Conservation (phyloP, 2,329 filamentous ascomycete species). For the Aspergillus intermedius region DNA sequence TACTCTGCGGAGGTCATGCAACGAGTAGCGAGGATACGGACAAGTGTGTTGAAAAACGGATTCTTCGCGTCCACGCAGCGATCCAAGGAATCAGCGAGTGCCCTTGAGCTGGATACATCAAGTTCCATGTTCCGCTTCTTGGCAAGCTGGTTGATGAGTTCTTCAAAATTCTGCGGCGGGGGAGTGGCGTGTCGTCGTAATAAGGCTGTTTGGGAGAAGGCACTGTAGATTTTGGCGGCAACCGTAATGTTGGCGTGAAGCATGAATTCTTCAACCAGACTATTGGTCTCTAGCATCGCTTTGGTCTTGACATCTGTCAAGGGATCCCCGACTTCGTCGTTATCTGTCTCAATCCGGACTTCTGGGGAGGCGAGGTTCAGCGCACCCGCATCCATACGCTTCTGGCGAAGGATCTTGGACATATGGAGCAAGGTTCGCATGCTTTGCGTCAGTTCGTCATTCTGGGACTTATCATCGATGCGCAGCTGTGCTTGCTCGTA, state of each 20-base stretch:
- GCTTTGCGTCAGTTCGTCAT: constrained; percentile 81
- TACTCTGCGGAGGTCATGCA: constrained; percentile 99
- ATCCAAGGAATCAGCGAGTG: constrained; percentile 90
- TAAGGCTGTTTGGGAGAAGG: constrained; percentile 92
- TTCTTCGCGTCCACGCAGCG: constrained; percentile 69
- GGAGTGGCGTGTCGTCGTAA: constrained; percentile 87
- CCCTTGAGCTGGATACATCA: constrained; percentile 76
- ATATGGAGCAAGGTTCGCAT: constrained; percentile 83
- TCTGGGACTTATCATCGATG: constrained; percentile 81
- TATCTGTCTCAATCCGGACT: constrained; percentile 91
- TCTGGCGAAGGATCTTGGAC: constrained; percentile 87
- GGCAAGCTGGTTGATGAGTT: constrained; percentile 82
- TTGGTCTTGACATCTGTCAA: constrained; percentile 90
- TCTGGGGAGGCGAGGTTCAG: constrained; percentile 96
- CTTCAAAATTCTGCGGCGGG: constrained; percentile 93
- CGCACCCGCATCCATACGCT: constrained; percentile 92
- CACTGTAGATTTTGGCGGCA: constrained; percentile 78
- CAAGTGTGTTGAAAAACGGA: constrained; percentile 96
- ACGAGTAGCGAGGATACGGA: constrained; percentile 93
- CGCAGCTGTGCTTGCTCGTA: constrained; percentile 93
- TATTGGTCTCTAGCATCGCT: constrained; percentile 88
- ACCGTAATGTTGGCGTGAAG: constrained; percentile 95
- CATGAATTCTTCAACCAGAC: constrained; percentile 98
- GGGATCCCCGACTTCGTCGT: constrained; percentile 91
- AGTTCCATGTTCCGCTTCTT: constrained; percentile 78